These are phyloP conservation scores for Rhizopogon vulgaris DNA, from an alignment of 768 basidiomycete genomes.

Conservation along the genomic window DNA sequence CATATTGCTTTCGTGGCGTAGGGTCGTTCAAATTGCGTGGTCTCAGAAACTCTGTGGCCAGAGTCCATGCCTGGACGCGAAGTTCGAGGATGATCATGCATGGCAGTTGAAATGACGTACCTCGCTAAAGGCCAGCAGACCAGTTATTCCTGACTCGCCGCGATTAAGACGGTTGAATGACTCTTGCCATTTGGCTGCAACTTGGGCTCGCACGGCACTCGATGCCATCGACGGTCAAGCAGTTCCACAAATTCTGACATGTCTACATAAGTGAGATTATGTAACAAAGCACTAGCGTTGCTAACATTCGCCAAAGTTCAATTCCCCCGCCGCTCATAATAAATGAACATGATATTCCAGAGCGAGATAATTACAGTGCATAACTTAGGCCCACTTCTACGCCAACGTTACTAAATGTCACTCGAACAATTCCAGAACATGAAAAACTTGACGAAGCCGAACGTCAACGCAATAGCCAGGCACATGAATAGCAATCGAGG, in stretches of 20 bases:
- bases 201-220: slow-evolving; percentile 57
- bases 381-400: not conserved
- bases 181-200: slow-evolving; percentile 67
- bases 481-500: not conserved
- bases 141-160: slow-evolving; percentile 53
- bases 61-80: slow-evolving; percentile 49
- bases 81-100: not conserved
- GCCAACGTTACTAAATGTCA: not conserved
- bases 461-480: not conserved
- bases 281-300: too few relatives aligned
- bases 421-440: not conserved
- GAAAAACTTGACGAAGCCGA: not conserved
- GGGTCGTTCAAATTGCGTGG: slow-evolving; percentile 46
- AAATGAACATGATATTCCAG: not conserved
- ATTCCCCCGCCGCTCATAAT: too few relatives aligned
- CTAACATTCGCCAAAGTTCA: too few relatives aligned
- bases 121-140: slow-evolving; percentile 59
- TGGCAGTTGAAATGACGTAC: slow-evolving; percentile 24
- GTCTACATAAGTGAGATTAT: too few relatives aligned
- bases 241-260: not conserved
- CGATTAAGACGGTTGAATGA: slow-evolving; percentile 60
- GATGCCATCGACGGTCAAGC: slow-evolving; percentile 40
- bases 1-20: slow-evolving; percentile 22
- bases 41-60: slow-evolving; percentile 46
- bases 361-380: not conserved